A percentile compares a stretch with the other conserved stretches of the same genome.
These are phyloP conservation scores for Picocystis sp. DNA, from an alignment of 163 green algal species.

Conservation along the genomic window DNA sequence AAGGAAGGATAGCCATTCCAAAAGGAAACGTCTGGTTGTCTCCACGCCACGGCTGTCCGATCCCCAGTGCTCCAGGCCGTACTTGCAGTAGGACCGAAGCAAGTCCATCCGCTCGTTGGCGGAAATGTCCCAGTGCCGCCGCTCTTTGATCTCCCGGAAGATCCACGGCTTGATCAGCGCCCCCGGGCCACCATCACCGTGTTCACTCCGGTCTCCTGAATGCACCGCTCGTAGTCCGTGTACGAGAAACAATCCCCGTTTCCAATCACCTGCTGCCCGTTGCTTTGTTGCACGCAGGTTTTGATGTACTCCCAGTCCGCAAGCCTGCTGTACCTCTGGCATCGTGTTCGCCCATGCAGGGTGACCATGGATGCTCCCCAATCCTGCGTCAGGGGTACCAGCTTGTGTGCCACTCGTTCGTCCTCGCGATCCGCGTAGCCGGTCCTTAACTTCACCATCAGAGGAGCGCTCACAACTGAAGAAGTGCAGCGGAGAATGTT, in stretches of 20 bases:
- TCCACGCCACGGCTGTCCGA: slow-evolving; percentile 72
- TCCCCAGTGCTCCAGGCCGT: slow-evolving; percentile 87
- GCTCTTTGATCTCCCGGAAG: slow-evolving; percentile 90
- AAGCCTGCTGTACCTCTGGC: slow-evolving; percentile 57
- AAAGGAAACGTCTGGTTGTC: slow-evolving; percentile 75
- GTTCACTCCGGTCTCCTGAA: slow-evolving; percentile 14
- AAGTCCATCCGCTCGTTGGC: slow-evolving; percentile 75
- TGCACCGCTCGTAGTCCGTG: slow-evolving; percentile 47
- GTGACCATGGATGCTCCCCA: slow-evolving; percentile 73
- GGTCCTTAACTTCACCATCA: too few relatives aligned
- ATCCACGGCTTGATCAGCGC: slow-evolving; percentile 97
- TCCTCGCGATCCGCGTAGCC: too few relatives aligned
- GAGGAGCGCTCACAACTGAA: too few relatives aligned
- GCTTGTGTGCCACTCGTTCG: too few relatives aligned
- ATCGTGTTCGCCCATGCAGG: slow-evolving; percentile 76
- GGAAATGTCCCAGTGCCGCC: slow-evolving; percentile 85
- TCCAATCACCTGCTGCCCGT: slow-evolving; percentile 44
- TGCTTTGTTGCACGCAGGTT: slow-evolving; percentile 8
- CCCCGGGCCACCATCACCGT: slow-evolving; percentile 72
- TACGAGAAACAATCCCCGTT: slow-evolving; percentile 83
- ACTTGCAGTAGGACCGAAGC: slow-evolving; percentile 45
- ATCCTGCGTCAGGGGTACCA: slow-evolving; percentile 13
- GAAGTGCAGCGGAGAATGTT: too few relatives aligned
- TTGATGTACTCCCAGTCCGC: slow-evolving; percentile 90
- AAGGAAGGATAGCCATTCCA: slow-evolving; percentile 89